A percentile compares a stretch with the other conserved stretches of the same genome.
These are phyloP conservation scores for Rutstroemia sp. DNA, from an alignment of 2,329 filamentous ascomycete species.

Conservation along the genomic window DNA sequence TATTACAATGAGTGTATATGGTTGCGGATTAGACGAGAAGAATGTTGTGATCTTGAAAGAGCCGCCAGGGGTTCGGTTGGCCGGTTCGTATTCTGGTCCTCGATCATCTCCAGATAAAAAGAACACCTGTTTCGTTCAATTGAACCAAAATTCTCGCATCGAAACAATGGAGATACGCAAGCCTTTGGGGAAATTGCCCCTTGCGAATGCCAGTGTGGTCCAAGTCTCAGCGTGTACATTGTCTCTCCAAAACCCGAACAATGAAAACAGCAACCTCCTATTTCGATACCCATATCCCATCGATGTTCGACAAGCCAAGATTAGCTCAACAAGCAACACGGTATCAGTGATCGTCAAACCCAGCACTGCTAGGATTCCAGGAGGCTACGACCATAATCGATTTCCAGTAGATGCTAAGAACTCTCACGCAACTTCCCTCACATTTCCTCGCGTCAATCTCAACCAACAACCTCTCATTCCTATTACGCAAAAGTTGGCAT, in stretches of 20 bases:
- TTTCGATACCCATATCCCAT: not conserved
- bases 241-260: not conserved
- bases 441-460: not conserved
- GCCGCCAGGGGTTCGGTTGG: not conserved
- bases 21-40: not conserved
- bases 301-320: not conserved
- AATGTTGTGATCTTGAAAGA: not conserved
- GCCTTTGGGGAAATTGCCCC: not conserved
- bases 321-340: not conserved
- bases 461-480: not conserved
- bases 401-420: not conserved
- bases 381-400: not conserved
- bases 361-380: not conserved
- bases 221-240: not conserved
- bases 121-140: not conserved
- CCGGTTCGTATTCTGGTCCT: no score
- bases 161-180: not conserved
- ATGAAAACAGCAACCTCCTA: not conserved
- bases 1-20: not conserved
- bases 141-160: not conserved
- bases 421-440: not conserved
- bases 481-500: not conserved
- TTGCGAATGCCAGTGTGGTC: not conserved
- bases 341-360: not conserved
- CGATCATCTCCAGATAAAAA: not conserved